Percentiles rank a stretch among this genome's conserved stretches.
Conservation (phyloP, 805 yeast species). For the Candida schatavii region DNA sequence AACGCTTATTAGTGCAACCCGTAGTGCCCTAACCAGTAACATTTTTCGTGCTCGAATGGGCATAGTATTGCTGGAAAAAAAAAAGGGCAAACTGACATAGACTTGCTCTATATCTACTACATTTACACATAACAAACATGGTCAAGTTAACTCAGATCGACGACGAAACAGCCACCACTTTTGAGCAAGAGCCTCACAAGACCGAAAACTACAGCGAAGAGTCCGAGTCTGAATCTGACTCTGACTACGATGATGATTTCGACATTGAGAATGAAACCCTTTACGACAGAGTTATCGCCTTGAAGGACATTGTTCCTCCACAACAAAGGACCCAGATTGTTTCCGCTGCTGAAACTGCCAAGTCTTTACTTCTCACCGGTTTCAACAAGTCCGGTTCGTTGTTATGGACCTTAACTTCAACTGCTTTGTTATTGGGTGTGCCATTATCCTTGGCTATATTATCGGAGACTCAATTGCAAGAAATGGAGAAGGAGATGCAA, state of each 20-base stretch:
- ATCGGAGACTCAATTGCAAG: conserved; percentile 90
- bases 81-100: background rate
- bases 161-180: conserved; percentile 46
- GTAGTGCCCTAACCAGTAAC: background rate
- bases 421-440: conserved; percentile 83
- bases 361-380: conserved; percentile 36
- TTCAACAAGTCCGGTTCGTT: conserved; percentile 66
- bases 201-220: conserved; percentile 34
- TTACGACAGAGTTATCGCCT: conserved; percentile 82
- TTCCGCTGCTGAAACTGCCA: conserved; percentile 29
- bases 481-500: conserved; percentile 88
- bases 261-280: conserved; percentile 79
- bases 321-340: conserved; percentile 58
- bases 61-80: background rate
- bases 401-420: conserved; percentile 83
- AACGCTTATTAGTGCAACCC: too few relatives aligned
- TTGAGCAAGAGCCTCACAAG: conserved; percentile 26
- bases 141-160: conserved; percentile 73
- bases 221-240: conserved; percentile 42
- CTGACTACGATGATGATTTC: conserved; percentile 64
- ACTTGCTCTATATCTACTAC: background rate
- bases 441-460: conserved; percentile 88
- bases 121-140: conserved; percentile 39
- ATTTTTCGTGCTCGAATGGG: background rate
- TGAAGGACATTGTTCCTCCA: conserved; percentile 90